Evolutionary conservation across 495 filamentous ascomycete species (phyloP), one percentile per base, ranked within the genome.

Genomic region (Filosporella fistucella): DNA sequence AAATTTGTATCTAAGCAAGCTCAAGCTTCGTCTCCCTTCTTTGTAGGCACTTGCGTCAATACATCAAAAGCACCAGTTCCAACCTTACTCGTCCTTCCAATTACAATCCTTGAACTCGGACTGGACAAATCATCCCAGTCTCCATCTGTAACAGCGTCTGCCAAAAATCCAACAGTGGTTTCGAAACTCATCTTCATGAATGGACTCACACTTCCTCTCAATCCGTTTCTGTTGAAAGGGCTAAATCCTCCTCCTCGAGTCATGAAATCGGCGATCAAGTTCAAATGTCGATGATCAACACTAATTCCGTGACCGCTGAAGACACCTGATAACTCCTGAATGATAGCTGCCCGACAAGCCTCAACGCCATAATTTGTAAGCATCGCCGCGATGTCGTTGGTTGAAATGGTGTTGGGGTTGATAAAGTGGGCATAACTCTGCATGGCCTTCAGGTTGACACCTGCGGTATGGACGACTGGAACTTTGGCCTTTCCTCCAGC

Each of bases 171-270:
- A 26, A 95, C 78, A 17, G 93, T 97, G 5, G 93, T 97, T 75
- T 99, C 91, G 71, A 96, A 97, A 65, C 88, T 94, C 89, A 96
- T 96, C 76, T 96, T 96, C 66, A 91, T 84, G 52, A 97, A 89
- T 1, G 93, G 90, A 42, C 85, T 91, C 13, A 88, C 81, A 58
- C 84, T 86, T 49, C 85, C 78, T 62, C 82, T 85, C 43, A 97
- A 63, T 14, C 91, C 93, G 55, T 84, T 91, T 36, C 93, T 84
- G 66, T 86, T 95, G 70, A 97, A 99, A 2, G 91, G 82, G 14
- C 77, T 82, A 68, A 93, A 97, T 14, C 80, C 81, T 52, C 93
- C 93, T 51, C 80, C 82, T 21, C 89, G 70, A 14, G 94, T 97
- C 93, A 98, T 98, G 66, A 85, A 86, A 68, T 98, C 93, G 43